These are phyloP conservation scores for Dimocarpus longan DNA, from an alignment of 345 rosid species.

Conservation along the genomic window DNA sequence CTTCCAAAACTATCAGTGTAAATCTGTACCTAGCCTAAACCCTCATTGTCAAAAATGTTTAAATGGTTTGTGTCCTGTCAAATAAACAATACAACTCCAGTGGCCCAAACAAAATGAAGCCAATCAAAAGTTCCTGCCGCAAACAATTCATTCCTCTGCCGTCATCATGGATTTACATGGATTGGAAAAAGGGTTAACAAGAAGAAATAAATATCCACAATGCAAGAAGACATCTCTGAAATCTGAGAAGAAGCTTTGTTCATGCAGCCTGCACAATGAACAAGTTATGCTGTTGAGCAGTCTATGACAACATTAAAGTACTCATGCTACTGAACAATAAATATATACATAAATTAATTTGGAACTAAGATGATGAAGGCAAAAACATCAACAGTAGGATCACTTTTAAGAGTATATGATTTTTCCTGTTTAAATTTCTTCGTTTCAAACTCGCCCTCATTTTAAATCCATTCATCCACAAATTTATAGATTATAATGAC, in stretches of 20 bases:
- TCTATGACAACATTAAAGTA: neutral
- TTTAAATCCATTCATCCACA: no score
- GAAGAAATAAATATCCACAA: constrained; percentile 32
- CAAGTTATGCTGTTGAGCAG: neutral
- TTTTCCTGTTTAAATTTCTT: no score
- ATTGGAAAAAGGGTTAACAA: neutral
- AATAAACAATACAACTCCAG: neutral
- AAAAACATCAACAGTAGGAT: neutral
- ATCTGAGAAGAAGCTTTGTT: neutral
- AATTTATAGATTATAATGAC: neutral
- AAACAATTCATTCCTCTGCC: constrained; percentile 44
- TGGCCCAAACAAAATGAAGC: constrained; percentile 17
- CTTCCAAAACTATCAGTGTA: no score
- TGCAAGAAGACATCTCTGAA: constrained; percentile 9
- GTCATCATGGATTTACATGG: constrained; percentile 36
- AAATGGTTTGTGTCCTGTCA: neutral
- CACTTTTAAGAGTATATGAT: neutral
- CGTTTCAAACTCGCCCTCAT: no score
- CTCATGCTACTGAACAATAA: neutral
- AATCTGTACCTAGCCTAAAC: neutral
- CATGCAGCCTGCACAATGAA: constrained; percentile 38
- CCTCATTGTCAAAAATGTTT: neutral
- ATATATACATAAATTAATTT: neutral
- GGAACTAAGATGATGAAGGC: no score
- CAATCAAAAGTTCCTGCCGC: constrained; percentile 45